Percentiles rank a stretch among this genome's conserved stretches.
Evolutionary conservation across 1,139 yeast genomes (phyloP).

Genomic region (Sugiyamaella grinbergsii): DNA sequence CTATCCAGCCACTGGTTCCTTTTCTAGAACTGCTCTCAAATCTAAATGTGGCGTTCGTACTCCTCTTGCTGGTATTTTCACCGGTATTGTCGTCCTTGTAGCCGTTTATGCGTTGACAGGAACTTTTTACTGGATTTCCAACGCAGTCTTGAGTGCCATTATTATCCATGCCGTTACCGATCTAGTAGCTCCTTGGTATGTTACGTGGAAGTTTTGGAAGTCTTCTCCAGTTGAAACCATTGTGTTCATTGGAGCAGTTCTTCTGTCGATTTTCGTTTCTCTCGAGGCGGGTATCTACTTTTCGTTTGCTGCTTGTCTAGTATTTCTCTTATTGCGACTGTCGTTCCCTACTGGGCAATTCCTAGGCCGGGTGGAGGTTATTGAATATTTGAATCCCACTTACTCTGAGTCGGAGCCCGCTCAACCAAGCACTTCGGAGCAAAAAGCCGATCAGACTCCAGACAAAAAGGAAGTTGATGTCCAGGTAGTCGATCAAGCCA

Average conservation of each 20-base stretch:
- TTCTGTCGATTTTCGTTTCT: constrained; percentile 76
- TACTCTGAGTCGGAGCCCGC: constrained; percentile 37
- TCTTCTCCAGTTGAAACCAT: constrained; percentile 75
- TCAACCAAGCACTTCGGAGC: not conserved
- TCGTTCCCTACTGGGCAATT: constrained; percentile 83
- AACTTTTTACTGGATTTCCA: constrained; percentile 87
- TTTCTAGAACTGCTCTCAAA: constrained; percentile 90
- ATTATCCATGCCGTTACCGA: constrained; percentile 96
- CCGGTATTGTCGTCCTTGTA: constrained; percentile 84
- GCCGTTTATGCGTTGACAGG: constrained; percentile 83
- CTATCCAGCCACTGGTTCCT: constrained; percentile 95
- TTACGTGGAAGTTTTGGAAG: constrained; percentile 74
- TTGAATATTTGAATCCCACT: constrained; percentile 53
- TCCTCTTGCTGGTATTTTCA: constrained; percentile 88
- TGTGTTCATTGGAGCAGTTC: constrained; percentile 73
- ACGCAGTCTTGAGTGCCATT: constrained; percentile 81
- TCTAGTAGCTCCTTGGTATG: constrained; percentile 70
- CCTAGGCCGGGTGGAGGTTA: constrained; percentile 64
- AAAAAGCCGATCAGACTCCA: not conserved
- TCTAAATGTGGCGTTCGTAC: constrained; percentile 96
- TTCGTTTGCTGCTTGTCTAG: constrained; percentile 83
- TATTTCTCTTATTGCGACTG: constrained; percentile 67
- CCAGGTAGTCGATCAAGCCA: constrained; percentile 6
- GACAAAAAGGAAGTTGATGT: constrained; percentile 11
- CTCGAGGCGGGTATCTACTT: constrained; percentile 91